These are phyloP conservation scores for Penicillium crystallinum DNA, from an alignment of 495 filamentous ascomycete species.

Conservation along the genomic window DNA sequence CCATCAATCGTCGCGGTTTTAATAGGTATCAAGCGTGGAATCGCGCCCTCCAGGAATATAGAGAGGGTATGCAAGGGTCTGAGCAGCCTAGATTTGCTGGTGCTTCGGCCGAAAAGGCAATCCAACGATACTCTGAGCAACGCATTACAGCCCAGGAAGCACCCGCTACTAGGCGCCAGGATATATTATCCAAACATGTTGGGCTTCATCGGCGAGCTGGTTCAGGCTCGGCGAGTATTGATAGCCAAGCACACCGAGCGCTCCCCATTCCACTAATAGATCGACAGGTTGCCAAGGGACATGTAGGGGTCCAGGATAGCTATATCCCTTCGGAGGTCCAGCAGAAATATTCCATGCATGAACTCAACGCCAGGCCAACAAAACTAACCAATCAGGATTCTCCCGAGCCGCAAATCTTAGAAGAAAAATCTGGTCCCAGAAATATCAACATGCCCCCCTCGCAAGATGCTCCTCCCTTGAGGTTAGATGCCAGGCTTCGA, in stretches of 20 bases:
- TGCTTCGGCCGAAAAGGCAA: slow-evolving; percentile 12
- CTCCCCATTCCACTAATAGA: slow-evolving; percentile 7
- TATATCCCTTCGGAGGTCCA: slow-evolving; percentile 11
- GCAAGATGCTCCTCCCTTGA: slow-evolving; percentile 13
- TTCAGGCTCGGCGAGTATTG: slow-evolving; percentile 13
- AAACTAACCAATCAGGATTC: slow-evolving; percentile 30
- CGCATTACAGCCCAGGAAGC: slow-evolving; percentile 16
- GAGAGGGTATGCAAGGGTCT: slow-evolving; percentile 21
- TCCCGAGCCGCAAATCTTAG: slow-evolving; percentile 20
- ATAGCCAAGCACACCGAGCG: slow-evolving; percentile 11
- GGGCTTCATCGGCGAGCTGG: slow-evolving; percentile 14
- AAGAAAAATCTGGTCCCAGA: slow-evolving; percentile 14
- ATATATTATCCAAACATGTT: slow-evolving; percentile 2
- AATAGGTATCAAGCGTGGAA: slow-evolving; percentile 48
- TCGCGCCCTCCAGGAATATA: slow-evolving; percentile 38
- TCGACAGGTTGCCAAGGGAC: slow-evolving; percentile 1
- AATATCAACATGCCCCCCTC: slow-evolving; percentile 13
- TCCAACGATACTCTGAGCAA: slow-evolving; percentile 18
- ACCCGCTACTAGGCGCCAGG: slow-evolving; percentile 11
- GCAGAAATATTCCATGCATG: slow-evolving; percentile 3
- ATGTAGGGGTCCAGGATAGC: slow-evolving; percentile 13
- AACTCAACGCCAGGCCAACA: slow-evolving; percentile 2
- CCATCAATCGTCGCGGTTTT: slow-evolving; percentile 43
- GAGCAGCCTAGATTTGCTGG: slow-evolving; percentile 6
- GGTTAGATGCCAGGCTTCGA: slow-evolving; percentile 13